Conservation (phyloP, 2,329 filamentous ascomycete genomes). For the Geosmithia putterillii region DNA sequence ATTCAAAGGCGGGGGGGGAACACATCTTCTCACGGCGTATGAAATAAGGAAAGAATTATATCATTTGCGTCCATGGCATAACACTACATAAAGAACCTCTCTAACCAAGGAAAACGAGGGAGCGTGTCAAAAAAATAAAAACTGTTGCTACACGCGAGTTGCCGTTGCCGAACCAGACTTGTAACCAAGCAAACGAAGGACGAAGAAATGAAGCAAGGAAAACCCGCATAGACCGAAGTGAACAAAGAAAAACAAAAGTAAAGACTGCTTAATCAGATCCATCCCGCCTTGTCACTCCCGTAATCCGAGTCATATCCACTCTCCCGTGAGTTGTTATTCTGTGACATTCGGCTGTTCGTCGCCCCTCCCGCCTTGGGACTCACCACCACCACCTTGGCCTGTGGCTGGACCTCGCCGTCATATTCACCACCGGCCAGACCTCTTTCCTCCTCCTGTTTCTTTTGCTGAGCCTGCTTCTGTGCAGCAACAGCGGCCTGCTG, state of each 20-base stretch:
- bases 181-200: neutral
- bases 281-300: neutral
- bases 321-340: neutral
- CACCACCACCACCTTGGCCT: neutral
- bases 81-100: too few species aligned
- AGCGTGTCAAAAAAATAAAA: neutral
- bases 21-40: too few species aligned
- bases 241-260: too few species aligned
- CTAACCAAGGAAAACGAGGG: too few species aligned
- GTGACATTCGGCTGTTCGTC: neutral
- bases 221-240: neutral
- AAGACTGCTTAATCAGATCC: neutral
- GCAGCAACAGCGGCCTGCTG: too few species aligned
- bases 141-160: neutral
- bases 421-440: too few species aligned
- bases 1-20: too few species aligned
- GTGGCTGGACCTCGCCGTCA: too few species aligned
- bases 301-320: neutral
- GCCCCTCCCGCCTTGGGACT: neutral
- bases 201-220: neutral
- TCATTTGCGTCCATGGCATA: too few species aligned
- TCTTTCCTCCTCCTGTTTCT: too few species aligned
- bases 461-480: too few species aligned
- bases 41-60: too few species aligned
- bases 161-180: neutral